A percentile compares a stretch with the other conserved stretches of the same genome.
Evolutionary conservation across 2,329 filamentous ascomycete species (phyloP).

Genomic region (Sporothrix dimorphospora): DNA sequence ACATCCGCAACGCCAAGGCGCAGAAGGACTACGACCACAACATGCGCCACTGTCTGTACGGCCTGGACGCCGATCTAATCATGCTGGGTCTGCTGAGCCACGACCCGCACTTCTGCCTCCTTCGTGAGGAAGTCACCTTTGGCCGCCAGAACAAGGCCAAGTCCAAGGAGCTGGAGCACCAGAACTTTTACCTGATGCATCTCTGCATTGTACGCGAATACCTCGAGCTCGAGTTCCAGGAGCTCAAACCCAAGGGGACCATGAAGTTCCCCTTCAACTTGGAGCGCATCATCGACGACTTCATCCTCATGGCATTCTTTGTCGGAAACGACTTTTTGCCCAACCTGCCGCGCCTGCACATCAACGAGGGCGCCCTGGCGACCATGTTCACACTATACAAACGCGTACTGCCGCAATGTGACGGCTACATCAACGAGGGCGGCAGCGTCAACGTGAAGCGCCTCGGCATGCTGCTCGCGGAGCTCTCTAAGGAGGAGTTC

Average conservation of each 20-base stretch:
- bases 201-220: slow-evolving; percentile 98
- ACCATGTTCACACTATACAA: slow-evolving; percentile 99
- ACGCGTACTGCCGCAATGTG: slow-evolving; percentile 79
- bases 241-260: slow-evolving; percentile 73
- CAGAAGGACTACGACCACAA: slow-evolving; percentile 92
- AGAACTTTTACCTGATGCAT: slow-evolving; percentile 98
- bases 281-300: slow-evolving; percentile 97
- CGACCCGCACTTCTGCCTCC: slow-evolving; percentile 95
- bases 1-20: slow-evolving; percentile 95
- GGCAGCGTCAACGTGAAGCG: slow-evolving; percentile 88
- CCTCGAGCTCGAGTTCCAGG: slow-evolving; percentile 94
- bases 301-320: slow-evolving; percentile 99
- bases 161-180: slow-evolving; percentile 95
- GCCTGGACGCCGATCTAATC: slow-evolving; percentile 95
- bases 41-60: slow-evolving; percentile 94
- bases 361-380: slow-evolving; percentile 95
- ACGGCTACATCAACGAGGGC: slow-evolving; percentile 94
- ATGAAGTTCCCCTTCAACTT: slow-evolving; percentile 84
- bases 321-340: slow-evolving; percentile 99
- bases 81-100: slow-evolving; percentile 97
- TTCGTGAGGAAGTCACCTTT: slow-evolving; percentile 97
- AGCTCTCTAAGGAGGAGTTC: slow-evolving; percentile 85
- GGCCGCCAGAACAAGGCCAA: slow-evolving; percentile 85
- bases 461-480: slow-evolving; percentile 75
- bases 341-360: slow-evolving; percentile 93